Percentiles rank a stretch among this genome's conserved stretches.
phyloP scores from a whole-genome alignment of 2,329 filamentous ascomycete species.

The Aspergillus sp. region DNA sequence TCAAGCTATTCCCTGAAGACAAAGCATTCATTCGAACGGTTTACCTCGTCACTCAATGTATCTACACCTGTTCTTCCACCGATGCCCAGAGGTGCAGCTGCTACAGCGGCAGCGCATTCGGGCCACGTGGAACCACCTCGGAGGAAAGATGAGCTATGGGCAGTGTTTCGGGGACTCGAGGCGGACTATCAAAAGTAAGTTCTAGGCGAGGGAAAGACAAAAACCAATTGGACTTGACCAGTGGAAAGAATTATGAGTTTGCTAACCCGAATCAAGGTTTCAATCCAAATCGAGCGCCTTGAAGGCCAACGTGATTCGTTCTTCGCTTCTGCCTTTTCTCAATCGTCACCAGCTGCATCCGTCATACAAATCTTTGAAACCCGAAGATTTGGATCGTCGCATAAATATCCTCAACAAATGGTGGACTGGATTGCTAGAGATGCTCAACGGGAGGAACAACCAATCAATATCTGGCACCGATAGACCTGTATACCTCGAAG shows the following conservation, averaged over 20 bases:
- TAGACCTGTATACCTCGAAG: constrained; percentile 73
- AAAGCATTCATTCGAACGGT: constrained; percentile 43
- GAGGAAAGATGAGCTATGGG: constrained; percentile 67
- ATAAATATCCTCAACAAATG: constrained; percentile 80
- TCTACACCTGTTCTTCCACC: constrained; percentile 45
- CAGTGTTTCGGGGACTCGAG: constrained; percentile 62
- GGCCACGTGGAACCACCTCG: constrained; percentile 36
- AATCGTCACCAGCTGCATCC: constrained; percentile 63
- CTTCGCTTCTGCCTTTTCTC: constrained; percentile 70
- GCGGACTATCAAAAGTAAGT: constrained; percentile 62
- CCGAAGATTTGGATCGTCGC: constrained; percentile 78
- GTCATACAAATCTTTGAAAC: constrained; percentile 60
- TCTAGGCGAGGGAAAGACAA: neutral
- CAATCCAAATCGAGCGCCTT: constrained; percentile 66
- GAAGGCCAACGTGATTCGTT: constrained; percentile 71
- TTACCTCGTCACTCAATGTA: constrained; percentile 37
- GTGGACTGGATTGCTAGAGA: constrained; percentile 79
- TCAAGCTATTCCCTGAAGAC: constrained; percentile 37
- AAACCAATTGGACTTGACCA: neutral
- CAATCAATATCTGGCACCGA: constrained; percentile 81
- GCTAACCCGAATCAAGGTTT: constrained; percentile 48
- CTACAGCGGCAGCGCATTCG: constrained; percentile 31
- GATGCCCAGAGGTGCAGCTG: constrained; percentile 40
- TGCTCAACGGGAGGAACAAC: constrained; percentile 70
- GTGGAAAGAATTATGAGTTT: neutral